Evolutionary conservation across 768 basidiomycete species (phyloP).

Genomic region (Amanita rimosa): DNA sequence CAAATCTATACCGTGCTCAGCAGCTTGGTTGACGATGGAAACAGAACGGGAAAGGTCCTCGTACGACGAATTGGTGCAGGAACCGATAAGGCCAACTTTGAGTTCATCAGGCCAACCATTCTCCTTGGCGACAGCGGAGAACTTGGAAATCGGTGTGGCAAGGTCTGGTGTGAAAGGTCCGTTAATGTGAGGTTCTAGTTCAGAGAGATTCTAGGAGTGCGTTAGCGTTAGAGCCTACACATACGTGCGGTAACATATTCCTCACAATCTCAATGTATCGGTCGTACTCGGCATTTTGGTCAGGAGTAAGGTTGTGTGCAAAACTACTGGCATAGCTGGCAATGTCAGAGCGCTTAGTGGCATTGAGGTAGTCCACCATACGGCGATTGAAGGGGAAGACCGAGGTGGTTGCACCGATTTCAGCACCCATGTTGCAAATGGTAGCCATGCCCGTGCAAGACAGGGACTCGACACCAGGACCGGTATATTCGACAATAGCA

Average conservation of each 20-base stretch:
- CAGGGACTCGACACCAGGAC: slow-evolving; percentile 89
- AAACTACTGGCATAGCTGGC: slow-evolving; percentile 85
- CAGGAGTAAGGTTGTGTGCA: slow-evolving; percentile 82
- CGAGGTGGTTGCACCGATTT: slow-evolving; percentile 98
- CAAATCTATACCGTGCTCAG: slow-evolving; percentile 72
- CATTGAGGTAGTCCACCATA: slow-evolving; percentile 88
- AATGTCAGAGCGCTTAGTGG: slow-evolving; percentile 86
- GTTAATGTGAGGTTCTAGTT: slow-evolving; percentile 98
- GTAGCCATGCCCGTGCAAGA: slow-evolving; percentile 99
- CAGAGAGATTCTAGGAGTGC: slow-evolving; percentile 66
- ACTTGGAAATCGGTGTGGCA: slow-evolving; percentile 96
- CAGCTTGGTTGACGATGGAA: slow-evolving; percentile 84
- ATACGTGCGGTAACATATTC: slow-evolving; percentile 13
- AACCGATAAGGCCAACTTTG: slow-evolving; percentile 95
- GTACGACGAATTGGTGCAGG: slow-evolving; percentile 99
- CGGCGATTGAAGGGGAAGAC: slow-evolving; percentile 97
- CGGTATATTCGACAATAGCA: slow-evolving; percentile 95
- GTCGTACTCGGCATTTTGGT: slow-evolving; percentile 87
- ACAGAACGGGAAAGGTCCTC: slow-evolving; percentile 99
- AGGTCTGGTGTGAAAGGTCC: slow-evolving; percentile 99
- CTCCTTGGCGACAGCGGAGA: slow-evolving; percentile 82
- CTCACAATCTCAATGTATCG: slow-evolving; percentile 84
- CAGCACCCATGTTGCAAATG: slow-evolving; percentile 99
- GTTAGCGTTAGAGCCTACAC: slow-evolving; percentile 8
- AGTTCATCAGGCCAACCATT: slow-evolving; percentile 96